These are phyloP conservation scores for Durusdinium trenchii DNA, from an alignment of 73 alveolate species.

Conservation along the genomic window DNA sequence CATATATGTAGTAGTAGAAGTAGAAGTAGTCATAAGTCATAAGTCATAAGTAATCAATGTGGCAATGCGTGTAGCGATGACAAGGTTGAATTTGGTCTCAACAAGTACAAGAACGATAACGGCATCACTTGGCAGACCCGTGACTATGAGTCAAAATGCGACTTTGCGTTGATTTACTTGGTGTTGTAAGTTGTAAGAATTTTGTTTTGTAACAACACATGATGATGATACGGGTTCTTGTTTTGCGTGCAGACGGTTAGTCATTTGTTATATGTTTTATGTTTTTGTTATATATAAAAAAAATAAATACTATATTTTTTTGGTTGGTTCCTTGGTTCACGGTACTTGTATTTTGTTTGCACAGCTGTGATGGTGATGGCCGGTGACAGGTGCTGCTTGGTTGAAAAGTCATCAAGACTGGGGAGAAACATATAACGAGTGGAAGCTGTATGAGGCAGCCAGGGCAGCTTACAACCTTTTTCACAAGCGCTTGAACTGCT, in stretches of 20 bases:
- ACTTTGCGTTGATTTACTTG: background rate
- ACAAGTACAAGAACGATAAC: background rate
- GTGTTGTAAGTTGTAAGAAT: background rate
- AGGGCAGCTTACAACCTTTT: background rate
- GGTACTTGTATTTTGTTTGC: background rate
- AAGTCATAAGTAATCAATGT: too few species aligned
- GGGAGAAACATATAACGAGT: conserved; percentile 16
- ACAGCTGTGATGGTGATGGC: background rate
- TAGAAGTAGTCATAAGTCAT: background rate
- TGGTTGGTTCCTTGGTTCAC: too few species aligned
- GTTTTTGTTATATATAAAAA: background rate
- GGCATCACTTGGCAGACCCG: conserved; percentile 40
- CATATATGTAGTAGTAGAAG: background rate
- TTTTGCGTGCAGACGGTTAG: background rate
- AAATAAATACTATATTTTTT: background rate
- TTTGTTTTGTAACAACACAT: too few species aligned
- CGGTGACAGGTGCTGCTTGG: background rate
- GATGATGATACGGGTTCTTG: background rate
- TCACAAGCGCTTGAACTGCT: background rate
- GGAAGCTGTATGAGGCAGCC: background rate
- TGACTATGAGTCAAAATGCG: conserved; percentile 10
- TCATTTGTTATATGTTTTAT: background rate
- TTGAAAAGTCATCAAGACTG: conserved; percentile 2
- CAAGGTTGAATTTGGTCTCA: conserved; percentile 1
- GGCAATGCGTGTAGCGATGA: too few species aligned